phyloP scores from a whole-genome alignment of 176 grass and related monocot genomes.

The Secale cereale region DNA sequence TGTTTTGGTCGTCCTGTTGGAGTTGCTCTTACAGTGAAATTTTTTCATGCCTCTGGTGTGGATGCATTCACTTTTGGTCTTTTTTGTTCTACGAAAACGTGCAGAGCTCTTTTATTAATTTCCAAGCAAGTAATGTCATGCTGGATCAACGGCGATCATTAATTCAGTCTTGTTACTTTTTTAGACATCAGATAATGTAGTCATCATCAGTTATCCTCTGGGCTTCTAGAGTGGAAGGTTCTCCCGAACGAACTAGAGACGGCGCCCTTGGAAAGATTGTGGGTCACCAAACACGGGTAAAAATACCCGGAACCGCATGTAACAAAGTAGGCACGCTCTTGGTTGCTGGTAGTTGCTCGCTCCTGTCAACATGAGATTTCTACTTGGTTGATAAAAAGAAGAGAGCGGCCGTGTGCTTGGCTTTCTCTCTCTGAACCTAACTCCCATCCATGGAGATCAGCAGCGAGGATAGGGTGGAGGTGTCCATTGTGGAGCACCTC shows the following conservation, averaged over 20 bases:
- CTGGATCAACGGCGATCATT: too few relatives aligned
- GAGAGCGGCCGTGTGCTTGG: neutral
- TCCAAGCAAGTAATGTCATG: too few relatives aligned
- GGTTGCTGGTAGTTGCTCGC: slow-evolving; percentile 57
- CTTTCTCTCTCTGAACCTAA: slow-evolving; percentile 40
- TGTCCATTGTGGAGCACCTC: slow-evolving; percentile 15
- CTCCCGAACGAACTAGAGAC: neutral
- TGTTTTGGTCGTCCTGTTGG: too few relatives aligned
- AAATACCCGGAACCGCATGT: neutral
- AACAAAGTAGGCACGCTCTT: slow-evolving; percentile 59
- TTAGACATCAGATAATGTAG: neutral
- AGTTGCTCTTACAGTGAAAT: too few relatives aligned
- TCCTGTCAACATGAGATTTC: slow-evolving; percentile 19
- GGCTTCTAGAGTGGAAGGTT: slow-evolving; percentile 17
- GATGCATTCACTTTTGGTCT: too few relatives aligned
- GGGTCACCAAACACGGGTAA: slow-evolving; percentile 53
- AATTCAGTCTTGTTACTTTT: too few relatives aligned
- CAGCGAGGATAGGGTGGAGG: slow-evolving; percentile 37
- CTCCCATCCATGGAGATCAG: slow-evolving; percentile 47
- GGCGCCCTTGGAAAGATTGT: slow-evolving; percentile 57
- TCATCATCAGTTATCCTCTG: neutral
- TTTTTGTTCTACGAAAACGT: too few relatives aligned
- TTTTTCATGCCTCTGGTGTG: too few relatives aligned
- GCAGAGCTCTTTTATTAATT: too few relatives aligned
- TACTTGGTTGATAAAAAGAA: slow-evolving; percentile 32